These are phyloP conservation scores for Prosopis cineraria DNA, from an alignment of 306 rosid genomes.

Conservation along the genomic window DNA sequence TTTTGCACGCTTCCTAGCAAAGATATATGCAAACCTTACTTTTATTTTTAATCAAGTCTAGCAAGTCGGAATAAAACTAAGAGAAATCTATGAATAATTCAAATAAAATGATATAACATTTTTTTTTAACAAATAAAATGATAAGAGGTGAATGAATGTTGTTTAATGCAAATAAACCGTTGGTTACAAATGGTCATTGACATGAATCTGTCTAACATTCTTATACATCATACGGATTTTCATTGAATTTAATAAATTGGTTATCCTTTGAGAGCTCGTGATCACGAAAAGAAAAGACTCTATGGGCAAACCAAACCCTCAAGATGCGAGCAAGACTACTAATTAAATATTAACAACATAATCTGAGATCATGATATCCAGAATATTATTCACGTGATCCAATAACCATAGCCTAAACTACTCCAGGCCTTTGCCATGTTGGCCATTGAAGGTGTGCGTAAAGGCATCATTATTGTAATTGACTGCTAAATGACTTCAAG, in stretches of 20 bases:
- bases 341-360: neutral
- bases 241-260: neutral
- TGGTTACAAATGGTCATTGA: too few relatives aligned
- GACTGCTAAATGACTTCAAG: neutral
- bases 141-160: too few relatives aligned
- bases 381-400: slow-evolving; percentile 1
- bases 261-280: neutral
- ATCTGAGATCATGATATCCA: neutral
- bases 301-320: neutral
- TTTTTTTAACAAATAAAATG: too few relatives aligned
- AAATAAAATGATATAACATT: too few relatives aligned
- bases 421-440: neutral
- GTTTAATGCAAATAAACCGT: too few relatives aligned
- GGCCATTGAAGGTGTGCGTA: slow-evolving; percentile 4
- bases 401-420: neutral
- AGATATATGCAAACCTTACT: too few relatives aligned
- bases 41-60: too few relatives aligned
- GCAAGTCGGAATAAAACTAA: too few relatives aligned
- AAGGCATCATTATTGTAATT: neutral
- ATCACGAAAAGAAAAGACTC: neutral
- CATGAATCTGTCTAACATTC: neutral
- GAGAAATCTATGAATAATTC: too few relatives aligned
- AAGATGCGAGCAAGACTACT: neutral
- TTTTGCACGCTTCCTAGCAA: too few relatives aligned
- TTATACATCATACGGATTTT: neutral